Conservation (phyloP, 2,329 filamentous ascomycete species). For the Pezicula radicicola region DNA sequence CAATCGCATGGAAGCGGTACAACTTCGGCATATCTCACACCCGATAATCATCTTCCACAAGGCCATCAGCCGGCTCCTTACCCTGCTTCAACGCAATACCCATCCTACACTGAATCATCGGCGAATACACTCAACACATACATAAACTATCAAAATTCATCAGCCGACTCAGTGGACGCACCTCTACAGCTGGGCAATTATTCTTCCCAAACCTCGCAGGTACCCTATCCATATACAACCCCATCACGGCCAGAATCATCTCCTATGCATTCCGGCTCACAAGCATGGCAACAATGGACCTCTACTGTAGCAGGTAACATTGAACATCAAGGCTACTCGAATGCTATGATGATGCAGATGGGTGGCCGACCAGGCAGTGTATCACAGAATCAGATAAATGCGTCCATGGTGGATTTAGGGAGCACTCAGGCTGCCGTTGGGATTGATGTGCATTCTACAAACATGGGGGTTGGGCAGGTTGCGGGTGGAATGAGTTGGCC, state of each 20-base stretch:
- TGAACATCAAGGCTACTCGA: conserved; percentile 28
- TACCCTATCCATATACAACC: conserved; percentile 18
- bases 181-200: conserved; percentile 21
- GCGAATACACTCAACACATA: conserved; percentile 10
- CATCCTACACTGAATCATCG: conserved; percentile 19
- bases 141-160: conserved; percentile 9
- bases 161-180: conserved; percentile 16
- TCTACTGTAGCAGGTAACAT: conserved; percentile 23
- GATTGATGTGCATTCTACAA: neutral
- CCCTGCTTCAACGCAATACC: conserved; percentile 27
- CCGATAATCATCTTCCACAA: conserved; percentile 13
- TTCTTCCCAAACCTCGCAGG: conserved; percentile 24
- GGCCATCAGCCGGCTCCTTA: conserved; percentile 25
- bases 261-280: conserved; percentile 16
- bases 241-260: conserved; percentile 11
- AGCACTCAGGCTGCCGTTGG: conserved; percentile 2
- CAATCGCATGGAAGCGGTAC: conserved; percentile 7
- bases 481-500: conserved; percentile 16
- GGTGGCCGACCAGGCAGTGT: conserved; percentile 10
- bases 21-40: conserved; percentile 11
- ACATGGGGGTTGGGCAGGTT: conserved; percentile 2
- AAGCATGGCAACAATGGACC: conserved; percentile 30
- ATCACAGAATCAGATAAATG: too few relatives aligned
- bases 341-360: conserved; percentile 26
- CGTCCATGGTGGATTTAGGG: conserved; percentile 6